Evolutionary conservation across 768 basidiomycete genomes (phyloP), one percentile per base, ranked within the genome.

Genomic region (Glaciozyma martinii): DNA sequence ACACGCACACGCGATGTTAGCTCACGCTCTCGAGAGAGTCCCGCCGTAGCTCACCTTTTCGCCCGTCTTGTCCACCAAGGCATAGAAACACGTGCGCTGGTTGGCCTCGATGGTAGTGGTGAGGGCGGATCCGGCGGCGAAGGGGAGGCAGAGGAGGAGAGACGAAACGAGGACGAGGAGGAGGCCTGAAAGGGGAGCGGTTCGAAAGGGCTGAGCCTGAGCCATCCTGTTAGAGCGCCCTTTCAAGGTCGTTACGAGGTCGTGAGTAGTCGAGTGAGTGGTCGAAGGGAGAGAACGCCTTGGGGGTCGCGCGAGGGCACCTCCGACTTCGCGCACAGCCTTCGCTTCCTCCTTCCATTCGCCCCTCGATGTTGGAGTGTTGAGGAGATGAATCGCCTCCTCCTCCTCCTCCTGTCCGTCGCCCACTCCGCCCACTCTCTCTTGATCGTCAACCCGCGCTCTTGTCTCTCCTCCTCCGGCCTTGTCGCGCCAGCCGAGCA

Each of bases 61-160:
- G 62, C 90, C 89, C 1, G 83, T 85, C 80, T 93, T 94, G 80
- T 99, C 95, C 27, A 94, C 93, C 75, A 93, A 90, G 9, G 91
- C 89, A 72, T 89, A 97, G 78, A 95, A 98, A 77, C 95, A 99
- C 13, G 75, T 75, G 55, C 77, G 70, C 66, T 79, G 78, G 63
- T 76, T 76, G 6, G 77, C 72, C 46, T 65, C 59, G 55, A 75
- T 69, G 27, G 72, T 74, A 15, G 89, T 92, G 12, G 90, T 91
- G 47, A 94, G 78, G 1, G 90, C 88, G 1, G 87, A 82, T 18
- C 83, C 84, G 5, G 50, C 63, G 37, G 54, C 21, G 19, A 63
- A 58, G 27, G 62, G 58, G 50, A 50, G 58, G 42, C 49, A 58
- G 37, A 46, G 25, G 32, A 56, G 25, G 25, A 62, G 56, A 42